Percentiles rank a stretch among this genome's conserved stretches.
These are phyloP conservation scores for Irpex rosettiformis DNA, from an alignment of 1,284 basidiomycete genomes.

Conservation along the genomic window DNA sequence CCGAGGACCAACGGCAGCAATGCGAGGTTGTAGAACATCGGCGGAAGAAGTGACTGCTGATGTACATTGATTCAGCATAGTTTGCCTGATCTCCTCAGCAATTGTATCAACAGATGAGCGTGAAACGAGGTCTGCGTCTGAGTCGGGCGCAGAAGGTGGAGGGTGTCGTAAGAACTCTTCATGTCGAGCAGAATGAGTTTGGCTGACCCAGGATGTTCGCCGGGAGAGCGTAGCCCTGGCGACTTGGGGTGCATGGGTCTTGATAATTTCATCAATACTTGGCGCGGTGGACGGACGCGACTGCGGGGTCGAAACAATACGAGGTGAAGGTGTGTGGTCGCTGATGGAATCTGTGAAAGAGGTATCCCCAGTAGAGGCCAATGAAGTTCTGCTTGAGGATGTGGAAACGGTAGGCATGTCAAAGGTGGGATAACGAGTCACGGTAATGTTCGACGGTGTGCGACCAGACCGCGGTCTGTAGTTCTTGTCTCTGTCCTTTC, in stretches of 20 bases:
- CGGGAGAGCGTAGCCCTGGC: conserved; percentile 33
- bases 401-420: conserved; percentile 9
- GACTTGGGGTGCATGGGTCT: conserved; percentile 55
- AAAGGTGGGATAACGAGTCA: conserved; percentile 11
- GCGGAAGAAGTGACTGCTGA: conserved; percentile 29
- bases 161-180: conserved; percentile 34
- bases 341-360: conserved; percentile 7
- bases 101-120: conserved; percentile 83
- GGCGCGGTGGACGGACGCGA: conserved; percentile 43
- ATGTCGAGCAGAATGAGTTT: conserved; percentile 34
- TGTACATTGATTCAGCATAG: conserved; percentile 56
- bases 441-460: conserved; percentile 13
- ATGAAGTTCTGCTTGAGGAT: conserved; percentile 10
- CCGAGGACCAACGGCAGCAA: conserved; percentile 38
- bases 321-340: conserved; percentile 7
- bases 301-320: conserved; percentile 11
- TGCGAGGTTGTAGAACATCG: conserved; percentile 34
- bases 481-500: conserved; percentile 7
- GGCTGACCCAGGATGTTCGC: conserved; percentile 39
- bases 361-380: conserved; percentile 6
- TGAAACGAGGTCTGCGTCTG: conserved; percentile 56
- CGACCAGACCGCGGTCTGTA: conserved; percentile 16
- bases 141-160: conserved; percentile 45
- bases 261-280: conserved; percentile 82
- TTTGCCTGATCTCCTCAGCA: conserved; percentile 72